Evolutionary conservation across 108 stramenopile species (phyloP), one percentile per base, ranked within the genome.

Genomic region (Skeletonema tropicum): DNA sequence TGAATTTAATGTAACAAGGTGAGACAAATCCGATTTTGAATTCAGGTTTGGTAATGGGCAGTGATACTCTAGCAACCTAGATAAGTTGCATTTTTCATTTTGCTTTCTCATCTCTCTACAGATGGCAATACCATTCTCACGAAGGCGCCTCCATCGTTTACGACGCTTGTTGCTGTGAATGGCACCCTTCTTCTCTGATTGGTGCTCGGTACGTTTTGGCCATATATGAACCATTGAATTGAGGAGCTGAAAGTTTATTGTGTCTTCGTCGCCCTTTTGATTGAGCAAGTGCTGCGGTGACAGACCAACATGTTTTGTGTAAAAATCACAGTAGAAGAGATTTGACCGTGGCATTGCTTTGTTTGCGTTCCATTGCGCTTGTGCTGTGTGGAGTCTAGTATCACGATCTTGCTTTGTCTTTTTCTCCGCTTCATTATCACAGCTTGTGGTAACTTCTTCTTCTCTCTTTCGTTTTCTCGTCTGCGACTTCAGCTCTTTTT

Each of bases 51-150:
- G 85, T 23, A 94, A 66, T 13, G 89, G 86, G 71, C 94, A 95
- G 71, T 83, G 68, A 29, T 74, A 80, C 60, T 90, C 83, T 30
- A 95, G 68, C 7, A 87, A 55, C 6, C 94, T 80, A 26, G 75
- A 62, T 65, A 88, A 95, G 74, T 95, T 83, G 68, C 89, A 92
- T 38, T 59, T 74, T 77, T 57, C 61, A 30, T 84, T 77, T 25
- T 76, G 70, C 36, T 61, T 59, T n/a, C 85, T 65, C 59, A 90
- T 74, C 61, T 79, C 66, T 58, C 62, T 65, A 52, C 92, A 92
- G 32, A 92, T 83, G 11, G 61, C 55, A n/a, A 86, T 66, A n/a
- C 85, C 88, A 30, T 21, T 57, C 32, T 71, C 73, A 35, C 79
- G 72, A 6, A 86, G 71, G 21, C 86, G 74, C 35, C 32, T 80